A percentile compares a stretch with the other conserved stretches of the same genome.
These are phyloP conservation scores for Vachellia pachyceras DNA, from an alignment of 306 rosid genomes.

Conservation along the genomic window DNA sequence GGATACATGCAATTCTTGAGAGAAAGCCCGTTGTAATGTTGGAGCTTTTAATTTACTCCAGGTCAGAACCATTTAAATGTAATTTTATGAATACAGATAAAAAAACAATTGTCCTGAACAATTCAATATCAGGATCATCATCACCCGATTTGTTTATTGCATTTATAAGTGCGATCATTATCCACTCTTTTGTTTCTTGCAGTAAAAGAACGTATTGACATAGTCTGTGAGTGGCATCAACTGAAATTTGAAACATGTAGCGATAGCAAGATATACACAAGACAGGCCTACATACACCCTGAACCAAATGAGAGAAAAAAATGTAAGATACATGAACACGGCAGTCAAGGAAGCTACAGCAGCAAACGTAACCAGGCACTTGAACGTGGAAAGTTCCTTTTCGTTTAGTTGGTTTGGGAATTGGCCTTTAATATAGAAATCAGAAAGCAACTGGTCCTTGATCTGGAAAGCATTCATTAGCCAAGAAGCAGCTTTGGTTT, in stretches of 20 bases:
- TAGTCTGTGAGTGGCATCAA: slow-evolving; percentile 54
- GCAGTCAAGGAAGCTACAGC: slow-evolving; percentile 59
- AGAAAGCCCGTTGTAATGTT: slow-evolving; percentile 2
- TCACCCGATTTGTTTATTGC: slow-evolving; percentile 33
- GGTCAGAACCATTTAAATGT: background rate
- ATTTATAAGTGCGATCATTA: slow-evolving; percentile 32
- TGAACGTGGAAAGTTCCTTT: slow-evolving; percentile 59
- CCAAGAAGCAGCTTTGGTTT: slow-evolving; percentile 68
- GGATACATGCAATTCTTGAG: slow-evolving; percentile 15
- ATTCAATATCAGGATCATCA: slow-evolving; percentile 33
- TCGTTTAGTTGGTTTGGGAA: slow-evolving; percentile 64
- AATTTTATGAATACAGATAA: slow-evolving; percentile 5
- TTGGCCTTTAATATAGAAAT: slow-evolving; percentile 65
- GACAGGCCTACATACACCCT: slow-evolving; percentile 72
- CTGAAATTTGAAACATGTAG: slow-evolving; percentile 62
- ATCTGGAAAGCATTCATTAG: slow-evolving; percentile 60
- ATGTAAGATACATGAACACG: slow-evolving; percentile 60
- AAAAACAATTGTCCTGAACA: slow-evolving; percentile 25
- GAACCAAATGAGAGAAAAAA: slow-evolving; percentile 74
- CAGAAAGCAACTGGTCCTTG: slow-evolving; percentile 60
- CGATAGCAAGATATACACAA: slow-evolving; percentile 80
- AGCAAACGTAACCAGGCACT: slow-evolving; percentile 56
- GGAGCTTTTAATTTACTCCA: slow-evolving; percentile 7
- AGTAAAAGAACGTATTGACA: slow-evolving; percentile 51
- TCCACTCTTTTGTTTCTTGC: slow-evolving; percentile 50